Base-by-base conservation (phyloP, 2,329 filamentous ascomycete genomes). In the Botrytis cinerea region DNA sequence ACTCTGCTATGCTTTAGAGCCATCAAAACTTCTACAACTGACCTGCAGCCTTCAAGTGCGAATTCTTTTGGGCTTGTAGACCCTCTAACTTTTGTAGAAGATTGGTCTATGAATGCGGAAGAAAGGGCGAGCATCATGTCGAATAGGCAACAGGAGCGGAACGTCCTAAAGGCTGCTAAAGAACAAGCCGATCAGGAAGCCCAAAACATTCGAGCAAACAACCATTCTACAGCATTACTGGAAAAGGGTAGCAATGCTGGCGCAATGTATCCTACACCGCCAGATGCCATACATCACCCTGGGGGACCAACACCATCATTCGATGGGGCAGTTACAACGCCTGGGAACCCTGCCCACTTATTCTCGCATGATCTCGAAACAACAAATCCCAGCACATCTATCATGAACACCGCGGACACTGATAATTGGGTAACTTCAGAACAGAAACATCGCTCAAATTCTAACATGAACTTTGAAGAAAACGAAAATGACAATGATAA, bases 181-280 rank as follows among this genome's bases (percentile, higher is more conserved):
- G 86, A 88, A 32, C 80, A 83, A 51, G 82, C 80, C 10, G 82
- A 85, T 54, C 79, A 81, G 67, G 83, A 87, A 76, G 79, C 80
- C 22, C 85, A 82, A 77, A 82, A 81, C 38, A 83, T 81, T 73
- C 83, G 81, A 70, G 77, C 85, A 38, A 87, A 84, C 75, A 87
- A 84, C 1, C 84, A 87, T 68, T 89, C 89, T 12, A 87, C 88
- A 10, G 76, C 87, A 32, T 83, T 84, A 25, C 77, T 87, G 10
- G 85, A 88, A 75, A 84, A 87, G 77, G 82, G 86, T 54, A 86
- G 84, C 76, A 85, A 80, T 71, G 78, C 84, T 38, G 87, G 87
- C 60, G 86, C 87, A 2, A 89, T 93, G 82, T 93, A 93, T 79
- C 91, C 90, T 14, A 93, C 91, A 9, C 91, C 91, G 2, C 91